phyloP scores from a whole-genome alignment of 306 rosid species.

The Ormosia semicastrata region DNA sequence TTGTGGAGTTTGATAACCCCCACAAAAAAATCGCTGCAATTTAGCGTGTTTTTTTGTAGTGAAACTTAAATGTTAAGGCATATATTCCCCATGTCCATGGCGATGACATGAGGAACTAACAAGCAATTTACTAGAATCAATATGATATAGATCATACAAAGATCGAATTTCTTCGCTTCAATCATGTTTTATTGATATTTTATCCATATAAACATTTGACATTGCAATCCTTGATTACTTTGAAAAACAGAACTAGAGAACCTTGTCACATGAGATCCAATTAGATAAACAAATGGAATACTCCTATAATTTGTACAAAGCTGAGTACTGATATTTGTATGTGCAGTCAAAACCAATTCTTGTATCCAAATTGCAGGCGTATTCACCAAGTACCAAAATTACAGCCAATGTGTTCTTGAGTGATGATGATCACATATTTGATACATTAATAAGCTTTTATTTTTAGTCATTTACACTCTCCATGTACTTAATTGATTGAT shows the following conservation, averaged over 20 bases:
- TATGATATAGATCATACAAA: neutral
- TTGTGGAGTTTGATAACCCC: too few relatives aligned
- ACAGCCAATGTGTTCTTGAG: conserved; percentile 86
- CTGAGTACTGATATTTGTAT: conserved; percentile 42
- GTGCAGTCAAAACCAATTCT: conserved; percentile 56
- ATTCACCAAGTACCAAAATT: conserved; percentile 59
- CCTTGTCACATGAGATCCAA: conserved; percentile 34
- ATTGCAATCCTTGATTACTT: conserved; percentile 40
- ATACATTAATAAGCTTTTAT: too few relatives aligned
- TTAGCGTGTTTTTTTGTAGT: too few relatives aligned
- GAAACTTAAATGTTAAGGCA: conserved; percentile 33
- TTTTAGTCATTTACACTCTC: too few relatives aligned
- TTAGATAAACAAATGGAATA: conserved; percentile 25
- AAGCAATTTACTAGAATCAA: conserved; percentile 7
- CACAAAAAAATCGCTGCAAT: too few relatives aligned
- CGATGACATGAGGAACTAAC: conserved; percentile 22
- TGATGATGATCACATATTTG: too few relatives aligned
- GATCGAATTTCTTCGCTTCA: conserved; percentile 31
- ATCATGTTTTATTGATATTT: conserved; percentile 48
- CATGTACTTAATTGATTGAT: too few relatives aligned
- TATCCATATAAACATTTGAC: conserved; percentile 53
- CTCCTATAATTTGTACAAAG: conserved; percentile 70
- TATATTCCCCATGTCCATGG: conserved; percentile 9
- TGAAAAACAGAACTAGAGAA: conserved; percentile 29
- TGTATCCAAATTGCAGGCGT: conserved; percentile 39